phyloP scores from a whole-genome alignment of 2,329 filamentous ascomycete genomes.

The Trichophyton verrucosum region DNA sequence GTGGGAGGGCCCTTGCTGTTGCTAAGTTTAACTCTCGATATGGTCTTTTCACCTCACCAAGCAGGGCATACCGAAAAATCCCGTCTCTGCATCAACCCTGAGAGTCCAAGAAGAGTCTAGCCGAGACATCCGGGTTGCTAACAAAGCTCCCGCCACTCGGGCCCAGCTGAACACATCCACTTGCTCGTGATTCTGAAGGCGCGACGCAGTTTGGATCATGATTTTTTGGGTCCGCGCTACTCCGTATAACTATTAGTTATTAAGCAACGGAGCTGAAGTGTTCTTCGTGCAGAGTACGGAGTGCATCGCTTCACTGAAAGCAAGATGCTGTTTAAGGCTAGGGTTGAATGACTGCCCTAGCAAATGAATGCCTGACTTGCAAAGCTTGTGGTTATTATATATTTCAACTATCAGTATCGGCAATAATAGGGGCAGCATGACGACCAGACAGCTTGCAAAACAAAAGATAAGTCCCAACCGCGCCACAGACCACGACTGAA shows the following conservation, averaged over 20 bases:
- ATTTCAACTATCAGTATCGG: neutral
- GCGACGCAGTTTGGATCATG: neutral
- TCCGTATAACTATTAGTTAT: neutral
- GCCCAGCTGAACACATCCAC: neutral
- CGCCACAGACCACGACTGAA: neutral
- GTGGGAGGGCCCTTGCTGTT: too few relatives aligned
- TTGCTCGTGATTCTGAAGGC: neutral
- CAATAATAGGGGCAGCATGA: neutral
- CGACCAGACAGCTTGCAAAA: neutral
- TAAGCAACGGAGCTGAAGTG: neutral
- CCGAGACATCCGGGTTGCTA: neutral
- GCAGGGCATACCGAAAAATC: too few relatives aligned
- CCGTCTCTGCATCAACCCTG: too few relatives aligned
- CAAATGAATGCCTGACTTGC: too few relatives aligned
- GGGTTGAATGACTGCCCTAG: neutral
- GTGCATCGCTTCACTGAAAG: too few relatives aligned
- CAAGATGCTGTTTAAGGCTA: neutral
- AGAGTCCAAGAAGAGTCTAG: neutral
- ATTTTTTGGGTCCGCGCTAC: neutral
- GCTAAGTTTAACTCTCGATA: too few relatives aligned
- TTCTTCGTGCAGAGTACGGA: neutral
- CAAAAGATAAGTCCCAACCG: neutral
- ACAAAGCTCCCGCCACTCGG: neutral
- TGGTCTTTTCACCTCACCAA: too few relatives aligned
- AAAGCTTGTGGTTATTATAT: neutral